Evolutionary conservation across 257 asterid species (phyloP), one percentile per base, ranked within the genome.

Genomic region (Jacaranda mimosifolia): DNA sequence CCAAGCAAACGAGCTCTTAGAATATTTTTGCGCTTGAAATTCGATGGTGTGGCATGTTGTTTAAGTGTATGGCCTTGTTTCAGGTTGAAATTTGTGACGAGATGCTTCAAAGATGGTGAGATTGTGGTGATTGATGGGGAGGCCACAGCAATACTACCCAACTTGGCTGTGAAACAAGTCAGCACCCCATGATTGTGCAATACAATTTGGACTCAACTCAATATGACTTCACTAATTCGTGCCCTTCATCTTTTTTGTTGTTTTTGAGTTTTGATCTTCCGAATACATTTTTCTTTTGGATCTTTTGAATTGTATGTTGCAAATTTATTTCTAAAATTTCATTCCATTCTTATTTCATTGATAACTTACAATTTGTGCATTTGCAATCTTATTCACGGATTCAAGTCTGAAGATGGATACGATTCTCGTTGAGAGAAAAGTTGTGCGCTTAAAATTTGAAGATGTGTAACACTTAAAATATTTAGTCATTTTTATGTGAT

Each of bases 21-120:
- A 14, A 18, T 52, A 14, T 53, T 8, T 36, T 68, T 35, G 48
- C 66, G 55, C 46, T 72, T 39, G 14, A 32, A 35, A 4, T n/a
- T 62, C 57, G 35, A 63, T 65, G 35, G 5, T 45, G 0, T 68
- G 18, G 42, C n/a, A 51, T 42, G 60, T 26, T 64, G 36, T 57
- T 43, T 53, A 42, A 1, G 46, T 26, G 32, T 26, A 26, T 26
- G 32, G 32, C 1, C 1, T 26, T 26, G 32, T 13, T 4, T 49
- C 79, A 91, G 94, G 55, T 94, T 89, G 70, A 95, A 90, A 77
- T 87, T 92, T 42, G 72, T 75, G 49, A 89, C 97, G 2, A 87
- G 80, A 49, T 95, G 98, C 87, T 70, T 80, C 60, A 90, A 86
- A 81, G 76, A 71, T 15, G 89, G 76, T 9, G 86, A 75, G 9